phyloP scores from a whole-genome alignment of 1,284 basidiomycete species.

The Malassezia caprae region DNA sequence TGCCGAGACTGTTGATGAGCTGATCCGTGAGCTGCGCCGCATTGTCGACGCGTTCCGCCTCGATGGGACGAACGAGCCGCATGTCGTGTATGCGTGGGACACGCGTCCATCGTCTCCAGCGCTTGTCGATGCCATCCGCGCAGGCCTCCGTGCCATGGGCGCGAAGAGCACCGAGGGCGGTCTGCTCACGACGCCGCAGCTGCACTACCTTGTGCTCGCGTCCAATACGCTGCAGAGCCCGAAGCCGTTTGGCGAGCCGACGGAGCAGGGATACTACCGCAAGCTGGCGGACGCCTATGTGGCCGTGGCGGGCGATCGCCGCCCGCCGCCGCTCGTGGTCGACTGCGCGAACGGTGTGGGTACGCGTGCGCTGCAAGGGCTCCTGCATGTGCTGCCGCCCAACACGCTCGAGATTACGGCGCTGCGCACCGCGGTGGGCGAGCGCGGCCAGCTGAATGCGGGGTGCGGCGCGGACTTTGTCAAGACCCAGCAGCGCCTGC shows the following conservation, averaged over 20 bases:
- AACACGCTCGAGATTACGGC: constrained; percentile 27
- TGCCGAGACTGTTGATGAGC: constrained; percentile 62
- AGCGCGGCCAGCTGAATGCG: constrained; percentile 64
- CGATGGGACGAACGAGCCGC: constrained; percentile 65
- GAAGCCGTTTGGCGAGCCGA: constrained; percentile 68
- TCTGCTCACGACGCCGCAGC: constrained; percentile 82
- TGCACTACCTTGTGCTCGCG: constrained; percentile 87
- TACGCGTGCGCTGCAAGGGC: constrained; percentile 51
- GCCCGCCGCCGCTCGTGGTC: constrained; percentile 58
- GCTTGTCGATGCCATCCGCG: constrained; percentile 70
- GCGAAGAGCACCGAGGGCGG: constrained; percentile 53
- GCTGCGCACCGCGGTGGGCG: constrained; percentile 51
- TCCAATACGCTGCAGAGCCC: constrained; percentile 70
- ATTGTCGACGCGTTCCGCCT: constrained; percentile 65
- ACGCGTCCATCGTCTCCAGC: constrained; percentile 78
- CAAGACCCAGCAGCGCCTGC: constrained; percentile 59
- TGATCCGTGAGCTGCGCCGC: constrained; percentile 60
- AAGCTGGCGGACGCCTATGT: constrained; percentile 80
- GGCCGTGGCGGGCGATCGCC: constrained; percentile 58
- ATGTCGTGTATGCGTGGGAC: constrained; percentile 82
- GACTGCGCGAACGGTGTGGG: constrained; percentile 99
- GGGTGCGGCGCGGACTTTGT: constrained; percentile 93
- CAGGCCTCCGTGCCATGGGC: constrained; percentile 66
- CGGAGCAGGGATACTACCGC: constrained; percentile 72
- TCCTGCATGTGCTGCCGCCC: constrained; percentile 18